Conservation (phyloP, 352 stramenopile genomes). For the Globisporangium paddicum region DNA sequence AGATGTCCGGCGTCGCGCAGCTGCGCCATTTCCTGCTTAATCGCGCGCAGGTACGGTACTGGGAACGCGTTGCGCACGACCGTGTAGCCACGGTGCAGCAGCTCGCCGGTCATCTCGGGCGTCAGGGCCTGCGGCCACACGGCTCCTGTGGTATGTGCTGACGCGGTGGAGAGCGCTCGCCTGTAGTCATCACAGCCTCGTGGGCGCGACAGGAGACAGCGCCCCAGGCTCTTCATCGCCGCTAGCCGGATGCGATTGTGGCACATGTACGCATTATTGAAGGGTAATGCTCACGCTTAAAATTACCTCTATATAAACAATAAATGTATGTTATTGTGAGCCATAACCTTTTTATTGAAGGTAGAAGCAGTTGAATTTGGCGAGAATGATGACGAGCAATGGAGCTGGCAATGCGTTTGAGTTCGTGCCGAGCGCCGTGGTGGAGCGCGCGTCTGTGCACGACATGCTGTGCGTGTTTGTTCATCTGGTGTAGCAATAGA, state of each 20-base stretch:
- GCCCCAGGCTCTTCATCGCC: neutral
- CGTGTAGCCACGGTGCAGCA: constrained; percentile 50
- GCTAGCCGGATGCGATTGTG: neutral
- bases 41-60: constrained; percentile 26
- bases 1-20: constrained; percentile 40
- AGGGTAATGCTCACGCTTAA: no score
- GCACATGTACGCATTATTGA: neutral
- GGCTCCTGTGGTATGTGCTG: neutral
- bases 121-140: constrained; percentile 31
- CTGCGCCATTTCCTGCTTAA: constrained; percentile 52
- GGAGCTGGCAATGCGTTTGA: constrained; percentile 15
- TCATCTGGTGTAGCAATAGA: neutral
- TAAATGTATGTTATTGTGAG: neutral
- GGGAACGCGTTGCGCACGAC: constrained; percentile 51
- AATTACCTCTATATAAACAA: neutral
- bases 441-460: constrained; percentile 40
- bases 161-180: neutral
- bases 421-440: constrained; percentile 40
- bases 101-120: constrained; percentile 13
- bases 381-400: neutral
- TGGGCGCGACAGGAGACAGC: constrained; percentile 4
- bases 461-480: constrained; percentile 45
- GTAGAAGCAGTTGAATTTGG: no score
- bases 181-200: neutral
- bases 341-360: no score